Evolutionary conservation across 2,329 filamentous ascomycete genomes (phyloP).

Genomic region (Botrytis cinerea): DNA sequence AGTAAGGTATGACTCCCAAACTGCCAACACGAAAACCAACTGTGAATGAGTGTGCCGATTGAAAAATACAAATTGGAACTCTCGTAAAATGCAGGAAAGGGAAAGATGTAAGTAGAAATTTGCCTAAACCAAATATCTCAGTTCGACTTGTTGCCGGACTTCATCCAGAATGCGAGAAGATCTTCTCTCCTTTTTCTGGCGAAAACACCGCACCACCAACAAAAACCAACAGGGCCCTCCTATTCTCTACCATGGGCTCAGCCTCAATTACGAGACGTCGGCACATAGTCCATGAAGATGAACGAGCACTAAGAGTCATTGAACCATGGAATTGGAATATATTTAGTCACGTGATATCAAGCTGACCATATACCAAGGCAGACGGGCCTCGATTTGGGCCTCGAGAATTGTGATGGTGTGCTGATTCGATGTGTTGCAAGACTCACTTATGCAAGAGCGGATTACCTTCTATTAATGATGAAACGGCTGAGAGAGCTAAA

Average conservation of each 20-base stretch:
- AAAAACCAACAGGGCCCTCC: slow-evolving; percentile 8
- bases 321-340: slow-evolving; percentile 12
- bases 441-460: slow-evolving; percentile 4
- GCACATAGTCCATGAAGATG: background rate
- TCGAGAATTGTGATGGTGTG: slow-evolving; percentile 11
- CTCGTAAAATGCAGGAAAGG: background rate
- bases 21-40: slow-evolving; percentile 4
- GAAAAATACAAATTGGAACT: background rate
- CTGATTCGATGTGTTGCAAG: slow-evolving; percentile 12
- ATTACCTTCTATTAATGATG: slow-evolving; percentile 4
- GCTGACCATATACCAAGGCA: slow-evolving; percentile 18
- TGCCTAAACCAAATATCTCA: background rate
- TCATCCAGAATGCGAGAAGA: background rate
- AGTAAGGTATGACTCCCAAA: background rate
- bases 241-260: background rate
- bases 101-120: background rate
- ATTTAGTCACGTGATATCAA: slow-evolving; percentile 15
- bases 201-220: background rate
- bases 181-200: slow-evolving; percentile 5
- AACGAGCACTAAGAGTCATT: background rate
- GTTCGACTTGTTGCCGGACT: background rate
- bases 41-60: background rate
- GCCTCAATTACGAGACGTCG: background rate
- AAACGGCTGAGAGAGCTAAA: slow-evolving; percentile 8
- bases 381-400: slow-evolving; percentile 24